Evolutionary conservation across 2,329 filamentous ascomycete genomes (phyloP).

Genomic region (Cladosporium austrohemisphaericum): DNA sequence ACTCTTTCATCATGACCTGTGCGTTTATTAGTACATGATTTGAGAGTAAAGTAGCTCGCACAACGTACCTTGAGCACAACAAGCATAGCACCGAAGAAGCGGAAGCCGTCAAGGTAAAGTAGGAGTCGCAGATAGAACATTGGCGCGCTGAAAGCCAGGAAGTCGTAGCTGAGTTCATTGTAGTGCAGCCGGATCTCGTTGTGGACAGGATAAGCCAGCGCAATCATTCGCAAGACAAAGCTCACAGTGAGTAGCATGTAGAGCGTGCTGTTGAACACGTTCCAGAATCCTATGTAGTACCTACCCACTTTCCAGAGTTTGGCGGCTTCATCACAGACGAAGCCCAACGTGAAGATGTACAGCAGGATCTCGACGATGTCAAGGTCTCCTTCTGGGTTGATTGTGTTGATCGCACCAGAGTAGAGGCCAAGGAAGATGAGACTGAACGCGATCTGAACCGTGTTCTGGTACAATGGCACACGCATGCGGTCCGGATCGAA

Average conservation of each 20-base stretch:
- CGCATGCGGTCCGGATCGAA: slow-evolving; percentile 94
- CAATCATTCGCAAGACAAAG: slow-evolving; percentile 74
- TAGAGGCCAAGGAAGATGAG: slow-evolving; percentile 80
- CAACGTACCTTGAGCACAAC: slow-evolving; percentile 74
- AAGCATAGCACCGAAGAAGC: slow-evolving; percentile 97
- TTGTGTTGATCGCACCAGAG: slow-evolving; percentile 87
- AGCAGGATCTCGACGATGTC: slow-evolving; percentile 79
- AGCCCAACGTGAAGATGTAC: slow-evolving; percentile 88
- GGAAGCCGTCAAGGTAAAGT: slow-evolving; percentile 86
- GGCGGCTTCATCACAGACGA: slow-evolving; percentile 78
- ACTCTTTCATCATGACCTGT: slow-evolving; percentile 57
- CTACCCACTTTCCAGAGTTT: slow-evolving; percentile 95
- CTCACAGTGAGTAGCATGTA: slow-evolving; percentile 77
- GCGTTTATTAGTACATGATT: not conserved
- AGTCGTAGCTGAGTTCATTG: slow-evolving; percentile 86
- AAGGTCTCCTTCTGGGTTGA: slow-evolving; percentile 79
- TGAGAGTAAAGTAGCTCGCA: not conserved
- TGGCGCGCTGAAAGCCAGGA: slow-evolving; percentile 85
- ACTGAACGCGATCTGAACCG: slow-evolving; percentile 79
- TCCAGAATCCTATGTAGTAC: slow-evolving; percentile 94
- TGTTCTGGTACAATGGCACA: slow-evolving; percentile 87
- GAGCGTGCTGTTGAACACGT: slow-evolving; percentile 82
- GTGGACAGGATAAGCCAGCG: slow-evolving; percentile 58
- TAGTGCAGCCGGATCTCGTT: slow-evolving; percentile 54
- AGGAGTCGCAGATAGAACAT: slow-evolving; percentile 96